Base-by-base conservation (phyloP, 2,329 filamentous ascomycete species). In the Arthrobotrys sphaeroides region DNA sequence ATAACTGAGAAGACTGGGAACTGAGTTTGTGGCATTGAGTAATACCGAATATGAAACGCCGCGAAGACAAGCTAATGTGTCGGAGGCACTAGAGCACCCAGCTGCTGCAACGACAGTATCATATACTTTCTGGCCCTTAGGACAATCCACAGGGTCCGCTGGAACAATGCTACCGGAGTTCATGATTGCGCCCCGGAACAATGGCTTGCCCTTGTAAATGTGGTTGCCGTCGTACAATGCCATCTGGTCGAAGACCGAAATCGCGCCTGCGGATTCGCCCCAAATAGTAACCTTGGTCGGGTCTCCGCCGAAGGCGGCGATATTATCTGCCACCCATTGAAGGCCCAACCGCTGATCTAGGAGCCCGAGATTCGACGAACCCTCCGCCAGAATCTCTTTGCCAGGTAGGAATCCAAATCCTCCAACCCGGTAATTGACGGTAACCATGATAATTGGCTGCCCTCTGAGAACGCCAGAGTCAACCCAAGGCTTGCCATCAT, bases 171-270 rank as follows among this genome's bases (percentile, higher is more conserved):
- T 88, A 1, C 90, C 90, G 1, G 89, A 91, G 83, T 91, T 87
- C 91, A 95, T 94, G 78, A 94, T 94, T 24, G 85, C 91, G 0
- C 84, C 91, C 24, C 90, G 87, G 86, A 95, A 94, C 0, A 95
- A 85, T 0, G 89, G 85, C 79, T 90, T 88, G 62, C 89, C 90
- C 1, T 93, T 92, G 83, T 94, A 93, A 0, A 84, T 89, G 20
- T 68, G 43, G n/a, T 74, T 45, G 0, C 88, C 87, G 33, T 84
- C 85, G 76, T 88, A 87, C 7, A 86, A 85, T 42, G 87, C 80
- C 3, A 87, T 82, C 60, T 88, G 87, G 49, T 82, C 82, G 5
- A 84, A 76, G 13, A 80, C 78, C 7, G 77, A 73, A 57, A 73
- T 73, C n/a, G 73, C 77, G 36, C 79, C 79, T 16, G 79, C 79